These are phyloP conservation scores for Oryza glumipatula DNA, from an alignment of 176 grass and related monocot species.

Conservation along the genomic window DNA sequence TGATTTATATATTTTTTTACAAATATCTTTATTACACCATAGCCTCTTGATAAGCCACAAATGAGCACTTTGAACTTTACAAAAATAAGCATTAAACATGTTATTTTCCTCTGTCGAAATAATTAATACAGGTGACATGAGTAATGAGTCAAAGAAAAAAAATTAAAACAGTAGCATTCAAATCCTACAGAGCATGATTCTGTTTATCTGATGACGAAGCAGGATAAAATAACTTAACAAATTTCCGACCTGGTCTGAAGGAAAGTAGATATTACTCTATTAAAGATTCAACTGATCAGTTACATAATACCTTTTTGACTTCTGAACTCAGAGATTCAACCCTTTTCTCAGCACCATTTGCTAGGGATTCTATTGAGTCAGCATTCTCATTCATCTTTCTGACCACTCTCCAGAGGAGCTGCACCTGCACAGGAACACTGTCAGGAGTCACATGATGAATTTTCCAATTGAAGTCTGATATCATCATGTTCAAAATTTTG, in stretches of 20 bases:
- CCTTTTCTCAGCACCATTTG: constrained; percentile 60
- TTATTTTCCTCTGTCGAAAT: not conserved
- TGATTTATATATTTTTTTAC: not conserved
- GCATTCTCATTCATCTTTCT: constrained; percentile 58
- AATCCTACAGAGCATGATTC: not conserved
- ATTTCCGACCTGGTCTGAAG: not conserved
- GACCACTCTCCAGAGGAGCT: constrained; percentile 57
- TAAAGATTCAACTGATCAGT: not conserved
- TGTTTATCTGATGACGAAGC: not conserved
- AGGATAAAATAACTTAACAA: not conserved
- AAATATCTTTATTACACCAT: not conserved
- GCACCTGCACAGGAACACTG: constrained; percentile 50
- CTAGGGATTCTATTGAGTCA: constrained; percentile 54
- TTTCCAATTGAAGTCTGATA: constrained; percentile 15
- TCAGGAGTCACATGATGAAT: constrained; percentile 41
- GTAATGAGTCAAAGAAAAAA: constrained; percentile 10
- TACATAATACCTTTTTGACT: constrained; percentile 59
- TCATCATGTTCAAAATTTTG: not conserved
- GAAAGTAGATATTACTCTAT: not conserved
- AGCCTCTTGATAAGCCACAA: constrained; percentile 24
- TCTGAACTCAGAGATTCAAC: constrained; percentile 65
- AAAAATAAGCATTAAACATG: constrained; percentile 1
- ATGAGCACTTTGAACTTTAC: not conserved
- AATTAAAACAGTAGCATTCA: constrained; percentile 16
- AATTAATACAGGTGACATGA: not conserved